Evolutionary conservation across 2,329 filamentous ascomycete genomes (phyloP).

Genomic region (Fusarium tricinctum): DNA sequence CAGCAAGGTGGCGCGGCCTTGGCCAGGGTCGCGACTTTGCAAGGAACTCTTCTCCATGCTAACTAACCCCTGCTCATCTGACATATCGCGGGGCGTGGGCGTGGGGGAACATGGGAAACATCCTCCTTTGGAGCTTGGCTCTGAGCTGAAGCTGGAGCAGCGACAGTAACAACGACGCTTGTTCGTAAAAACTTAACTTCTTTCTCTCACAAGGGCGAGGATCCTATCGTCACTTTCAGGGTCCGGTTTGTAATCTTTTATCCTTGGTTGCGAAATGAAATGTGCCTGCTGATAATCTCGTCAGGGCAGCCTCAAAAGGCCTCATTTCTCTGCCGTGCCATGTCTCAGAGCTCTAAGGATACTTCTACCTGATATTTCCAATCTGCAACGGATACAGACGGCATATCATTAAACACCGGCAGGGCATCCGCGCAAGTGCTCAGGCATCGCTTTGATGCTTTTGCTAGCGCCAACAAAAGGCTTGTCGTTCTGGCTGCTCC

Average conservation of each 20-base stretch:
- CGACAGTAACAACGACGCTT: constrained; percentile 5
- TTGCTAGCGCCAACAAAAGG: constrained; percentile 2
- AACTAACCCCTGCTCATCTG: constrained; percentile 34
- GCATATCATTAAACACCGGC: background rate
- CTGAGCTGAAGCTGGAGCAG: constrained; percentile 12
- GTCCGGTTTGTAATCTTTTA: constrained; percentile 34
- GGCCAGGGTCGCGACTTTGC: constrained; percentile 23
- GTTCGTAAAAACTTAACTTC: constrained; percentile 11
- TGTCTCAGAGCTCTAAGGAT: constrained; percentile 1
- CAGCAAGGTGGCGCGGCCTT: constrained; percentile 7
- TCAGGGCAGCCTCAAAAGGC: constrained; percentile 36
- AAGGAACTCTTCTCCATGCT: constrained; percentile 36
- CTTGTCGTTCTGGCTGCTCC: background rate
- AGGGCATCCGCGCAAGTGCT: background rate
- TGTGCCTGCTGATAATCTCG: constrained; percentile 10
- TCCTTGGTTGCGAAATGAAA: background rate
- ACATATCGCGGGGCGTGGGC: constrained; percentile 38
- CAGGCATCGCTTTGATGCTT: constrained; percentile 10
- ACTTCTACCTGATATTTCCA: too few relatives aligned
- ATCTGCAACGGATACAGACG: too few relatives aligned
- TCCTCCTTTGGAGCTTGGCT: constrained; percentile 24
- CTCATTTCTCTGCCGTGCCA: constrained; percentile 34
- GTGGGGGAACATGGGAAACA: constrained; percentile 37
- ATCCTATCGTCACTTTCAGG: constrained; percentile 34
- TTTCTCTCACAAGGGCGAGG: constrained; percentile 2